phyloP scores from a whole-genome alignment of 148 eudicot genomes.

The Drosera capensis region DNA sequence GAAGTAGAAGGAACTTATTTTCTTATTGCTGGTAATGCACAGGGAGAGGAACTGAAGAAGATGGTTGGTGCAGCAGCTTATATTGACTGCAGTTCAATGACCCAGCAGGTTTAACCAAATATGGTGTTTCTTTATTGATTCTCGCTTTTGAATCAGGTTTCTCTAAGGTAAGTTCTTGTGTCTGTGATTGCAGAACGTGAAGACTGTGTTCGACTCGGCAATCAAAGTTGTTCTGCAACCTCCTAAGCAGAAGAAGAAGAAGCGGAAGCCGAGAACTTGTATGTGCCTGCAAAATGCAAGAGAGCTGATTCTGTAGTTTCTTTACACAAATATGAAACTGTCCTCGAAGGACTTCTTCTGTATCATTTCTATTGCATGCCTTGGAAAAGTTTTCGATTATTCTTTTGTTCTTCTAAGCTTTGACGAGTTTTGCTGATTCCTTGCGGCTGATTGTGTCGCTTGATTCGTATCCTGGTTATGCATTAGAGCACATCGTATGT shows the following conservation, averaged over 20 bases:
- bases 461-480: too few species aligned
- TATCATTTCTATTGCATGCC: too few species aligned
- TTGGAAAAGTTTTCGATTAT: too few species aligned
- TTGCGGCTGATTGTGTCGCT: too few species aligned
- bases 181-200: conserved; percentile 34
- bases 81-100: conserved; percentile 59
- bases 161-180: background rate
- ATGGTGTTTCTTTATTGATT: too few species aligned
- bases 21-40: conserved; percentile 2
- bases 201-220: conserved; percentile 59
- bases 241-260: conserved; percentile 47
- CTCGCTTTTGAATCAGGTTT: too few species aligned
- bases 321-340: too few species aligned
- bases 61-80: conserved; percentile 49
- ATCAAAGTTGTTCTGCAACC: conserved; percentile 57
- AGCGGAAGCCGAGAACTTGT: conserved; percentile 18
- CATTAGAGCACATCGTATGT: too few species aligned
- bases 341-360: too few species aligned
- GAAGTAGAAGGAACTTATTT: background rate
- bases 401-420: too few species aligned
- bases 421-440: too few species aligned
- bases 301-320: background rate
- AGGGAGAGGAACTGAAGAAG: conserved; percentile 67
- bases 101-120: conserved; percentile 44
- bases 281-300: conserved; percentile 9